Evolutionary conservation across 306 rosid species (phyloP).

Genomic region (Prunus mira): DNA sequence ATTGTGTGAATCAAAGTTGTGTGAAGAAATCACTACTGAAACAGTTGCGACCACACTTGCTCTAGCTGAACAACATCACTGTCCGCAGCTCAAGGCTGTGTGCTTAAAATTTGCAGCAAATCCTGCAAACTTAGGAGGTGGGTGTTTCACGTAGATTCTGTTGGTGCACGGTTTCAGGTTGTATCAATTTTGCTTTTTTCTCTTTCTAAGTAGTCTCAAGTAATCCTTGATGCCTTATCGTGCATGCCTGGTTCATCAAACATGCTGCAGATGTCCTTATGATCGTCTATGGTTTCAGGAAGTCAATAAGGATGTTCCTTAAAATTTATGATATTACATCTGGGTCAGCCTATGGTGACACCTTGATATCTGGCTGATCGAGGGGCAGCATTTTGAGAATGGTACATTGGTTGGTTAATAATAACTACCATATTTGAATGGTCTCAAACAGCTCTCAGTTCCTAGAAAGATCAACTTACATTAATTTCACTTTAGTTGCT

Average conservation of each 20-base stretch:
- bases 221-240: conserved; percentile 17
- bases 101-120: conserved; percentile 72
- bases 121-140: conserved; percentile 77
- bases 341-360: conserved; percentile 23
- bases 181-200: conserved; percentile 18
- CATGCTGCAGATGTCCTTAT: neutral
- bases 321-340: conserved; percentile 14
- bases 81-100: conserved; percentile 69
- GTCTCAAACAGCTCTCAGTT: neutral
- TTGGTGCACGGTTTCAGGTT: conserved; percentile 29
- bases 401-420: neutral
- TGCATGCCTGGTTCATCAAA: neutral
- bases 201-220: conserved; percentile 11
- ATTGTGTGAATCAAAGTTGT: conserved; percentile 71
- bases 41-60: conserved; percentile 72
- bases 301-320: conserved; percentile 4
- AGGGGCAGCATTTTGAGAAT: conserved; percentile 13
- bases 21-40: conserved; percentile 61
- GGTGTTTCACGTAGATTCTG: conserved; percentile 37
- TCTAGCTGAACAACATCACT: conserved; percentile 75
- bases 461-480: neutral
- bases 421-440: neutral
- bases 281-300: conserved; percentile 7
- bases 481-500: neutral
- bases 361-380: conserved; percentile 20